Conservation (phyloP, 1,139 yeast genomes). For the Yamadazyma blattariae region DNA sequence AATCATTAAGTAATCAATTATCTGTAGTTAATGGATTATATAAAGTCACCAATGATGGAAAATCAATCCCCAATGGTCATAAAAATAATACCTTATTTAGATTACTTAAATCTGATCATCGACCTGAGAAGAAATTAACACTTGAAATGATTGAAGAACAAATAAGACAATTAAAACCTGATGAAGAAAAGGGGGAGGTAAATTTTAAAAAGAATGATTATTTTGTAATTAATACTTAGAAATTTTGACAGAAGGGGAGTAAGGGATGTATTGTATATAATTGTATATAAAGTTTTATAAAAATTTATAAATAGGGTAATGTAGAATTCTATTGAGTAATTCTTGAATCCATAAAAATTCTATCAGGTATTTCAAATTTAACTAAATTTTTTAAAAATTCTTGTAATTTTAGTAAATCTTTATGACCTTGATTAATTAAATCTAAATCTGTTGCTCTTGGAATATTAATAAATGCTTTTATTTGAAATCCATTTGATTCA, state of each 20-base stretch:
- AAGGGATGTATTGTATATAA: too few species aligned
- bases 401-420: constrained; percentile 59
- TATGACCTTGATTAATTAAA: constrained; percentile 61
- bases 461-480: constrained; percentile 69
- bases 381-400: constrained; percentile 65
- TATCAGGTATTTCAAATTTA: constrained; percentile 69
- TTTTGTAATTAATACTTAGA: constrained; percentile 8
- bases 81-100: constrained; percentile 29
- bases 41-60: constrained; percentile 6
- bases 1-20: constrained; percentile 43
- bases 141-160: constrained; percentile 21
- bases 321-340: constrained; percentile 13
- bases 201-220: constrained; percentile 9
- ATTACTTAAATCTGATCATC: constrained; percentile 33
- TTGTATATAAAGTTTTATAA: too few species aligned
- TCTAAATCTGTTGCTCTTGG: constrained; percentile 76
- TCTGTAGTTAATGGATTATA: constrained; percentile 45
- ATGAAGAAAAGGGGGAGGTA: constrained; percentile 28
- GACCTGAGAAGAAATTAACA: constrained; percentile 21
- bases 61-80: constrained; percentile 13
- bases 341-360: constrained; percentile 79
- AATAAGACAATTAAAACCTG: constrained; percentile 20
- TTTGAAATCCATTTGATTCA: constrained; percentile 53
- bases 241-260: neutral
- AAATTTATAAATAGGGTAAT: neutral